Evolutionary conservation across 2,329 filamentous ascomycete species (phyloP).

Genomic region (Cladorrhinum sp.): DNA sequence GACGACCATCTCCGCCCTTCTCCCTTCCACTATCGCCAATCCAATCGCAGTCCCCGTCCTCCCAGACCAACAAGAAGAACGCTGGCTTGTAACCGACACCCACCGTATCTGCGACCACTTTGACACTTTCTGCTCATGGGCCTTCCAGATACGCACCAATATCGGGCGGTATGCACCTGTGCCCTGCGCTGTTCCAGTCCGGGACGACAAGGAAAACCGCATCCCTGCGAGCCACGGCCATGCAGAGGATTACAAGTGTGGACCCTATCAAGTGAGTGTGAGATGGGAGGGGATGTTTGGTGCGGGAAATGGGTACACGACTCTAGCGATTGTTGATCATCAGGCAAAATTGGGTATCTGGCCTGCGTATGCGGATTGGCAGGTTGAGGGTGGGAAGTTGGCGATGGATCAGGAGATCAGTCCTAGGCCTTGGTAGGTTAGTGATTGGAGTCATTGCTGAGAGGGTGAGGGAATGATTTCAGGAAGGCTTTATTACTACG

Average conservation of each 20-base stretch:
- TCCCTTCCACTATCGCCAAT: no score
- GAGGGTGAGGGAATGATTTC: no score
- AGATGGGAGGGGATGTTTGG: constrained; percentile 35
- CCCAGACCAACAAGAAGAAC: constrained; percentile 9
- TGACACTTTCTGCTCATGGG: constrained; percentile 40
- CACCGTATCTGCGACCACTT: constrained; percentile 36
- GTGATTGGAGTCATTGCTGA: no score
- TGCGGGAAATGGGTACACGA: constrained; percentile 31
- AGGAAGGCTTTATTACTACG: no score
- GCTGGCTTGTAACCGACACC: constrained; percentile 39
- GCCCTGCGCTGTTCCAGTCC: constrained; percentile 35
- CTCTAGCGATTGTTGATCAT: constrained; percentile 31
- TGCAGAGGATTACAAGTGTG: constrained; percentile 15
- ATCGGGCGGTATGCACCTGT: constrained; percentile 26
- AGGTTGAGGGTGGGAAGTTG: constrained; percentile 30
- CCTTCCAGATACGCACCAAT: constrained; percentile 38
- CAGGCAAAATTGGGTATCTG: constrained; percentile 24
- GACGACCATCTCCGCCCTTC: no score
- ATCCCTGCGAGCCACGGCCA: constrained; percentile 25
- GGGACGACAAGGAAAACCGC: constrained; percentile 10
- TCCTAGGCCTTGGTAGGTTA: no score
- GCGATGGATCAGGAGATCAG: neutral
- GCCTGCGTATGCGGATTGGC: constrained; percentile 32
- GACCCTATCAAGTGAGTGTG: constrained; percentile 30
- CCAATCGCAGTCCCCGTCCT: neutral